Percentiles rank a stretch among this genome's conserved stretches.
phyloP scores from a whole-genome alignment of 2,329 filamentous ascomycete genomes.

The Clonostachys solani region DNA sequence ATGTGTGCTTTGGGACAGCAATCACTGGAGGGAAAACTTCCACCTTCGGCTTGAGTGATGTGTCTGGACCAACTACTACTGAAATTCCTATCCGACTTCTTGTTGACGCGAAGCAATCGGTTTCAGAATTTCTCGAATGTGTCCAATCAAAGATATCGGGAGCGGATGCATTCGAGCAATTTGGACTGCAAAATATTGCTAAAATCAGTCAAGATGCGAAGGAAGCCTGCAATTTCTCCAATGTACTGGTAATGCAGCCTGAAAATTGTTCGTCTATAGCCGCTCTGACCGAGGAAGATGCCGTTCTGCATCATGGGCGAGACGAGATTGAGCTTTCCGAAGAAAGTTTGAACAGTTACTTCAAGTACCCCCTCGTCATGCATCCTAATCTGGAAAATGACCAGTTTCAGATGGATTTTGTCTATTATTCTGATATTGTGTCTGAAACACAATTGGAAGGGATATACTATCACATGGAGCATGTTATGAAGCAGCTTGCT shows the following conservation, averaged over 20 bases:
- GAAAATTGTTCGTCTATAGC: not conserved
- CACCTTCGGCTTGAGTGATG: slow-evolving; percentile 3
- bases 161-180: slow-evolving; percentile 8
- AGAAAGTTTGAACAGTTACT: not conserved
- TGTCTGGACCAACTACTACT: slow-evolving; percentile 8
- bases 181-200: slow-evolving; percentile 10
- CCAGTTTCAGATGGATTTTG: not conserved
- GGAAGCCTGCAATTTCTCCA: slow-evolving; percentile 8
- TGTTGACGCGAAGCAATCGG: slow-evolving; percentile 2
- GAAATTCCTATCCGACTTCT: slow-evolving; percentile 7
- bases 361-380: slow-evolving; percentile 1
- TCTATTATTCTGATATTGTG: slow-evolving; percentile 1
- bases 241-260: slow-evolving; percentile 7
- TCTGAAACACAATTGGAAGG: not conserved
- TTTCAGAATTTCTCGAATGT: slow-evolving; percentile 4
- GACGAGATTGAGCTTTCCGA: not conserved
- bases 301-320: not conserved
- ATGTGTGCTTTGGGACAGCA: slow-evolving; percentile 14
- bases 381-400: not conserved
- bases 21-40: slow-evolving; percentile 10
- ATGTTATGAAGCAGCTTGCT: not conserved
- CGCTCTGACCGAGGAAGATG: not conserved
- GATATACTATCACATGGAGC: not conserved
- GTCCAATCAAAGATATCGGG: slow-evolving; percentile 3
- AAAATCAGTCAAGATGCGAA: slow-evolving; percentile 4